Base-by-base conservation (phyloP, 73 alveolate genomes). In the Paramecium octaurelia region DNA sequence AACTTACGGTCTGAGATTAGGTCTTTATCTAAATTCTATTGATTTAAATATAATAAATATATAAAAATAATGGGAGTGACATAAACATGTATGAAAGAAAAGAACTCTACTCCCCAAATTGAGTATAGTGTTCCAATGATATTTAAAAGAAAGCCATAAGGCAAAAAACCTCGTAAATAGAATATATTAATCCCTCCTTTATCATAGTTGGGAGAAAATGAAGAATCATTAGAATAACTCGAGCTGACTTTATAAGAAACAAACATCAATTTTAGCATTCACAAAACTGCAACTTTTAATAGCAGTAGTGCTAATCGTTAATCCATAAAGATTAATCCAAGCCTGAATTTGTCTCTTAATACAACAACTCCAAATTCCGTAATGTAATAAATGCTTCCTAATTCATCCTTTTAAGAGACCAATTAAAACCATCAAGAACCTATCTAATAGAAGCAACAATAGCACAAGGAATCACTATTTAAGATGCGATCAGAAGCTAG, bases 281-380 rank as follows among this genome's bases (percentile, higher is more conserved):
- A 75, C n/a, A 75, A 75, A 38, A 75, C 64, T 75, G 68, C 88
- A 9, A 75, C 88, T 23, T 75, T 75, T 75, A 14, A 38, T 42
- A 75, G 88, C 18, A 75, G 40, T 20, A 75, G 24, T 42, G n/a
- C 27, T 10, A 64, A 34, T 64, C 84, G 11, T 12, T 54, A 54
- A 54, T 54, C 69, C 21, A 7, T n/a, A 2, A 54, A 54, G 69
- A 64, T 42, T 14, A 71, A 34, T 18, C 16, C 21, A 31, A 71
- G 42, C 12, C 16, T 20, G 6, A 42, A 38, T 10, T 29, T 75
- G 6, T 38, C 68, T 14, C 38, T 42, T 16, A 42, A 75, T 75
- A 11, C n/a, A 29, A 16, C 35, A 20, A 75, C 35, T 3, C 68
- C 58, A 2, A 75, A 23, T 38, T 29, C 21, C 23, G n/a, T 59